Evolutionary conservation across 1,284 basidiomycete genomes (phyloP).

Genomic region (Meripilus lineatus): DNA sequence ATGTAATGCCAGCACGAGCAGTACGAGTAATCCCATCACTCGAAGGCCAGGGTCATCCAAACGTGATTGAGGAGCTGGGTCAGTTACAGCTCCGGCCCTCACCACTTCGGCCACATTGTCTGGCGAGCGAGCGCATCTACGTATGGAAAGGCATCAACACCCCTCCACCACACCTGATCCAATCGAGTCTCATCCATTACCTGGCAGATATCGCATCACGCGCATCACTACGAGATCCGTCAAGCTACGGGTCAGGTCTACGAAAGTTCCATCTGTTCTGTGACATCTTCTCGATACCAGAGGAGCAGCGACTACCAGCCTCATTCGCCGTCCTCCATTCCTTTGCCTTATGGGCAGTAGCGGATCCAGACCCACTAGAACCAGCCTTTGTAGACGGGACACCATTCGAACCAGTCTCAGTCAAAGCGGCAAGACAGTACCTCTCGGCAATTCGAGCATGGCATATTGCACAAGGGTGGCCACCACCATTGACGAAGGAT

Average conservation of each 20-base stretch:
- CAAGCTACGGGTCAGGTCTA: constrained; percentile 27
- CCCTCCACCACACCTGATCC: constrained; percentile 17
- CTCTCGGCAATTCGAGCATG: constrained; percentile 25
- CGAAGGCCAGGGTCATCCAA: not conserved
- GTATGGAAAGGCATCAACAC: constrained; percentile 27
- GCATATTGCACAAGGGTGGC: constrained; percentile 37
- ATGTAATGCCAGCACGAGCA: constrained; percentile 14
- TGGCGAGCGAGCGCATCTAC: constrained; percentile 23
- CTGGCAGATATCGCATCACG: constrained; percentile 20
- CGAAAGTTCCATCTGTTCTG: constrained; percentile 35
- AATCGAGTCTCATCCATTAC: constrained; percentile 18
- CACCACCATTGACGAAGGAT: constrained; percentile 17
- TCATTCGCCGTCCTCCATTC: constrained; percentile 27
- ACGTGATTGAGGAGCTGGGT: constrained; percentile 5
- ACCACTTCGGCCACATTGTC: constrained; percentile 21
- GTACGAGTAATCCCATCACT: constrained; percentile 1
- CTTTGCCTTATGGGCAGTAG: constrained; percentile 30
- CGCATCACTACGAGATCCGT: constrained; percentile 21
- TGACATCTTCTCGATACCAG: constrained; percentile 30
- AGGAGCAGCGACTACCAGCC: constrained; percentile 25
- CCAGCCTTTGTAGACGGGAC: constrained; percentile 19
- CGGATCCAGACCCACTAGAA: constrained; percentile 17
- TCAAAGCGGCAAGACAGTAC: not conserved
- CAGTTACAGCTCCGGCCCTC: constrained; percentile 17
- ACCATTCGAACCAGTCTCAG: constrained; percentile 11